These are phyloP conservation scores for Lasiodiplodia sp. DNA, from an alignment of 2,329 filamentous ascomycete genomes.

Conservation along the genomic window DNA sequence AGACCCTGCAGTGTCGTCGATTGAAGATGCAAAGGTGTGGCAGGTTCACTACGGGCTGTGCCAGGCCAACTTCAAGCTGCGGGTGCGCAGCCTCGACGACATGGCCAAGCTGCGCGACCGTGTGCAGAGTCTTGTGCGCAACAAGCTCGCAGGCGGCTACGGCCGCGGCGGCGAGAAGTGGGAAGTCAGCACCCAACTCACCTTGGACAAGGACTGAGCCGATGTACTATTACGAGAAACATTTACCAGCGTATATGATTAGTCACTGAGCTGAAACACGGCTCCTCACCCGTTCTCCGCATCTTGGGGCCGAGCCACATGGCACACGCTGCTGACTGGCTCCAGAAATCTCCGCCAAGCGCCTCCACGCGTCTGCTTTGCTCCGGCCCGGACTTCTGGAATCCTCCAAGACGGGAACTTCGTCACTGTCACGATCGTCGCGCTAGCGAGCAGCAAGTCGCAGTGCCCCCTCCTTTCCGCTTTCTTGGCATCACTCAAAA, in stretches of 20 bases:
- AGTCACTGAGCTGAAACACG: conserved; percentile 10
- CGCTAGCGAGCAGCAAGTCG: not conserved
- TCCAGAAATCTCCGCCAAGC: not conserved
- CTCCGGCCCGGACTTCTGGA: conserved; percentile 13
- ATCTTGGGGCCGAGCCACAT: not conserved
- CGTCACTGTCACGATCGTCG: conserved; percentile 12
- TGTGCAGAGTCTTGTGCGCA: conserved; percentile 80
- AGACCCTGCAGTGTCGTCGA: conserved; percentile 75
- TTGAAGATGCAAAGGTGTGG: conserved; percentile 96
- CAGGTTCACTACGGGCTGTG: conserved; percentile 97
- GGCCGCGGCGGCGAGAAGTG: conserved; percentile 82
- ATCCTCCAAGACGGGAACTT: not conserved
- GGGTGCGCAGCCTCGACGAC: conserved; percentile 69
- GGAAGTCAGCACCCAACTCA: conserved; percentile 91
- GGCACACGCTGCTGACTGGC: conserved; percentile 4
- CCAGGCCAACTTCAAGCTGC: conserved; percentile 91
- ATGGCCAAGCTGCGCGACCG: conserved; percentile 77
- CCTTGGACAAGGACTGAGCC: conserved; percentile 40
- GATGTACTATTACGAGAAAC: not conserved
- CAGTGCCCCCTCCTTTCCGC: not conserved
- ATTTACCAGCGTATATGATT: not conserved
- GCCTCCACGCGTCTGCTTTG: conserved; percentile 1
- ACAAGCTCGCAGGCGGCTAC: conserved; percentile 86
- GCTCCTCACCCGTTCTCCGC: conserved; percentile 14
- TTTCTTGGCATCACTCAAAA: conserved; percentile 2